Evolutionary conservation across 306 rosid species (phyloP), one percentile per base, ranked within the genome.

Genomic region (Morella rubra): DNA sequence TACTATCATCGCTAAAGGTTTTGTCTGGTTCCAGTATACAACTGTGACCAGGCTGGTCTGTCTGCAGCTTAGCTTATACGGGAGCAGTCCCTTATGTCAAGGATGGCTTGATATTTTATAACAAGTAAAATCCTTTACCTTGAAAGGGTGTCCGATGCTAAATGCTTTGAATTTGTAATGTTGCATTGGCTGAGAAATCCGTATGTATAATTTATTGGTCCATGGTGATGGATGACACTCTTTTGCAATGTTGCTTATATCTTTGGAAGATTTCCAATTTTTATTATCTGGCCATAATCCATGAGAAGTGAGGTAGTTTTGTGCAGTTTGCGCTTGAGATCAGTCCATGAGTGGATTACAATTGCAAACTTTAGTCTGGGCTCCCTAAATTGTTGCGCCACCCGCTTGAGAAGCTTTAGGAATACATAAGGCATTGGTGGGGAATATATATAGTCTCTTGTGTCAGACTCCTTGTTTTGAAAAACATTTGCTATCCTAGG

Each of bases 51-150:
- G 68, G 80, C 67, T 50, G 97, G 99, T 59, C 87, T 95, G 5
- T 41, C 67, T 40, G 76, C 87, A n/a, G n/a, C n/a, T n/a, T n/a
- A 0, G 96, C 99, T 6, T 95, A 92, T 72, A n/a, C n/a, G n/a
- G n/a, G n/a, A n/a, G n/a, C n/a, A n/a, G 37, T 2, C 67, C 93
- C 99, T 73, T 95, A 85, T 73, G 91, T 87, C 61, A 95, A 89
- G 77, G 99, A 95, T 6, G 97, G 97, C 24, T 86, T 95, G 45
- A 82, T 92, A 40, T 95, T 95, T 79, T 90, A 84, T 76, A 92
- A 86, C 84, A 92, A 89, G 98, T 95, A 87, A 85, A 84, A 15
- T 49, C 49, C 40, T 76, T 69, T 75, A 78, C 61, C 72, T 19
- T 40, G 16, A 18, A 12, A 37, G 49, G 14, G 7, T 41, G 71